Evolutionary conservation across 2,329 filamentous ascomycete genomes (phyloP).

Genomic region (Pseudogymnoascus sp.): DNA sequence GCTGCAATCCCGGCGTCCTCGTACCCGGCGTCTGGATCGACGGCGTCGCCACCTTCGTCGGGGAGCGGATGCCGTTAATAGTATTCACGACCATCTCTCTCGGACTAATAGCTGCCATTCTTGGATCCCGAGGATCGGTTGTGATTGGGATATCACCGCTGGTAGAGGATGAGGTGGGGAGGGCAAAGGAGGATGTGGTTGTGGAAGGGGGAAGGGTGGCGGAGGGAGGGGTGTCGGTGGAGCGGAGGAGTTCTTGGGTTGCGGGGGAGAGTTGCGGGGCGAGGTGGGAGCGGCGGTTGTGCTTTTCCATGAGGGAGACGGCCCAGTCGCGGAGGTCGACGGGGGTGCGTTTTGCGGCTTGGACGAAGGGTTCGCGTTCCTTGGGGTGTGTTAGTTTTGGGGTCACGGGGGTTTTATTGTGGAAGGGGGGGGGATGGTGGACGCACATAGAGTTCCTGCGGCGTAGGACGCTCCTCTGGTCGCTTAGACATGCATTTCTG

Average conservation of each 20-base stretch:
- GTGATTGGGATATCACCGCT: conserved; percentile 66
- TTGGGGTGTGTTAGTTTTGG: conserved; percentile 31
- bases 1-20: not conserved
- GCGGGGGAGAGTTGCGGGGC: conserved; percentile 72
- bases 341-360: conserved; percentile 92
- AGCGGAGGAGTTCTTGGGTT: conserved; percentile 66
- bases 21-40: not conserved
- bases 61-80: conserved; percentile 28
- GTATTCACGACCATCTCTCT: conserved; percentile 27
- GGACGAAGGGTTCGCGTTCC: conserved; percentile 90
- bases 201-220: conserved; percentile 28
- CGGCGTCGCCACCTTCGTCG: not conserved
- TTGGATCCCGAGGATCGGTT: conserved; percentile 40
- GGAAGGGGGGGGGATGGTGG: conserved; percentile 11
- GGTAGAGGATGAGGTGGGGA: no score
- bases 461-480: conserved; percentile 81
- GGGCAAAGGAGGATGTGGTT: conserved; percentile 37
- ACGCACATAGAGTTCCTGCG: conserved; percentile 83
- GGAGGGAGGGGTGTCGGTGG: conserved; percentile 48
- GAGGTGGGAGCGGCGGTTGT: conserved; percentile 92
- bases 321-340: conserved; percentile 94
- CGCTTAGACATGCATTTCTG: conserved; percentile 91
- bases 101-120: conserved; percentile 24
- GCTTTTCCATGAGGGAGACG: conserved; percentile 82
- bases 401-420: no score